These are phyloP conservation scores for Fusarium neocosmosporiellum DNA, from an alignment of 2,329 filamentous ascomycete species.

Conservation along the genomic window DNA sequence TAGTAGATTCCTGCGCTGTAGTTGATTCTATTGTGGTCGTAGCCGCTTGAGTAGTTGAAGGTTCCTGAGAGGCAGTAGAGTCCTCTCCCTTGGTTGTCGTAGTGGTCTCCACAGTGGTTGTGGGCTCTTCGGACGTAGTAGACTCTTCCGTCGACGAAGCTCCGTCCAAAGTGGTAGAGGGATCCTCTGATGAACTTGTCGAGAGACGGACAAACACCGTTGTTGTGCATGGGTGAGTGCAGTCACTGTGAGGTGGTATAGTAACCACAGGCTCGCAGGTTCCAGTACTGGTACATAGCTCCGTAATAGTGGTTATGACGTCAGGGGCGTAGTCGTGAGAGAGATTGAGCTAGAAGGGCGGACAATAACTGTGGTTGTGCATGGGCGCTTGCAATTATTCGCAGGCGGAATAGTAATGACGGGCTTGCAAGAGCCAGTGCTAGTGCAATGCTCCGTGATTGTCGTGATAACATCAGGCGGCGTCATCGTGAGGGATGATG, in stretches of 20 bases:
- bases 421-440: neutral
- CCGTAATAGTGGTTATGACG: neutral
- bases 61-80: neutral
- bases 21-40: neutral
- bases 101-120: neutral
- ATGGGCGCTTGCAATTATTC: neutral
- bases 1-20: neutral
- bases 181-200: neutral
- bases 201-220: neutral
- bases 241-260: neutral
- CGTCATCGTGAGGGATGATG: neutral
- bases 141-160: neutral
- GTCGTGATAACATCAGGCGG: neutral
- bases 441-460: neutral
- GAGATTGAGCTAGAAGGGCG: neutral
- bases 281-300: neutral
- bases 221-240: neutral
- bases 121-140: neutral
- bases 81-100: neutral
- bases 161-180: neutral
- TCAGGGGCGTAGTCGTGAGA: neutral
- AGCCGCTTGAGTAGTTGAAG: neutral
- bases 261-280: neutral
- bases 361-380: neutral
- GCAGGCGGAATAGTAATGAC: neutral